Percentiles rank a stretch among this genome's conserved stretches.
These are phyloP conservation scores for Pythium phragmitis DNA, from an alignment of 352 stramenopile species.

Conservation along the genomic window DNA sequence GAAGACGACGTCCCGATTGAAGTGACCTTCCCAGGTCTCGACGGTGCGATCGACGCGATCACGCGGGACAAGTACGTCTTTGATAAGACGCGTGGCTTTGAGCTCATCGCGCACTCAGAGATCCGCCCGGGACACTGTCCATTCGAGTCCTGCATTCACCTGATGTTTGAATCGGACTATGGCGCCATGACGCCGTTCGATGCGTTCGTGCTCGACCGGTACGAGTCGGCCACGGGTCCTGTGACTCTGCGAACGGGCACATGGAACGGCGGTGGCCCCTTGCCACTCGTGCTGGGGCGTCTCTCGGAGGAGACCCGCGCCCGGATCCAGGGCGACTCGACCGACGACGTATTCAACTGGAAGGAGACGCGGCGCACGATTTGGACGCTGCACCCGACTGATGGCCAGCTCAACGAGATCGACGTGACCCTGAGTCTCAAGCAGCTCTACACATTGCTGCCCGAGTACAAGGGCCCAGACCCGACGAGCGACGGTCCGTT, in stretches of 20 bases:
- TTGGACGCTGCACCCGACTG: constrained; percentile 41
- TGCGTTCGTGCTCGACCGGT: constrained; percentile 48
- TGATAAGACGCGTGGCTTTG: constrained; percentile 12
- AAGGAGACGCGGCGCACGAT: constrained; percentile 37
- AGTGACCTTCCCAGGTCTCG: constrained; percentile 5
- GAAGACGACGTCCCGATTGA: constrained; percentile 13
- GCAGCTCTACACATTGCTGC: constrained; percentile 53
- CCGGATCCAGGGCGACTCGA: neutral
- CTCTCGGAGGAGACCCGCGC: constrained; percentile 25
- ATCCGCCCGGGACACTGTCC: constrained; percentile 4
- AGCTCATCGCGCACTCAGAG: neutral
- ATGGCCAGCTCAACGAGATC: constrained; percentile 29
- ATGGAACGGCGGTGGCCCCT: neutral
- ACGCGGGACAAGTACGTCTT: constrained; percentile 11
- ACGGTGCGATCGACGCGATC: constrained; percentile 3
- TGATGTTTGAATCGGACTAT: constrained; percentile 48
- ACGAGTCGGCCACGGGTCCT: constrained; percentile 24
- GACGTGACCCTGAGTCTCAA: constrained; percentile 58
- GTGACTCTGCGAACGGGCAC: neutral
- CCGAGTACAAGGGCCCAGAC: constrained; percentile 20
- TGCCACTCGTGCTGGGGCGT: constrained; percentile 37
- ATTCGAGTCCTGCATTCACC: constrained; percentile 29
- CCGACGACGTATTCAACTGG: constrained; percentile 11
- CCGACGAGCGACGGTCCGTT: constrained; percentile 33
- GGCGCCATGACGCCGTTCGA: constrained; percentile 49